Base-by-base conservation (phyloP, 768 basidiomycete genomes). In the Mycena leptocephala region DNA sequence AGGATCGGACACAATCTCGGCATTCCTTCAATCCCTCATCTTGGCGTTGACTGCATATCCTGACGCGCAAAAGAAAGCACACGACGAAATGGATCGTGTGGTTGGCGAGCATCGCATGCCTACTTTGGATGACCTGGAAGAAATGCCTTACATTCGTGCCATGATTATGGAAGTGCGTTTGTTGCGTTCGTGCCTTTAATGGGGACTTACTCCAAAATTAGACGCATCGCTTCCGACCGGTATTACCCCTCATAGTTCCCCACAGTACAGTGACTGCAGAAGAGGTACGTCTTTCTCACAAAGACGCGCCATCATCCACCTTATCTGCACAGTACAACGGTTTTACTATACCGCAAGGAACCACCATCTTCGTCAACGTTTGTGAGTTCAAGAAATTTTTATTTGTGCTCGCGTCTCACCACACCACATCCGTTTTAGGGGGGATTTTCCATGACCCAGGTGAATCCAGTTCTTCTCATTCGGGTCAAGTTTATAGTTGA, bases 1-100 rank as follows among this genome's bases (percentile, higher is more conserved):
- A 28, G 75, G 59, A 28, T 80, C 83, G 3, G 83, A 85, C 53
- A n/a, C n/a, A n/a, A n/a, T n/a, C n/a, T n/a, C n/a, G n/a, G n/a
- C n/a, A n/a, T n/a, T n/a, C n/a, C n/a, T n/a, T n/a, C n/a, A n/a
- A n/a, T n/a, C n/a, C n/a, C n/a, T n/a, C n/a, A n/a, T n/a, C n/a
- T n/a, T n/a, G n/a, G n/a, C n/a, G n/a, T n/a, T n/a, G n/a, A n/a
- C n/a, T n/a, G n/a, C n/a, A n/a, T n/a, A n/a, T n/a, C n/a, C n/a
- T n/a, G n/a, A n/a, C n/a, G n/a, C n/a, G n/a, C n/a, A n/a, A n/a
- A n/a, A n/a, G n/a, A n/a, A n/a, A n/a, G n/a, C n/a, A n/a, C n/a
- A n/a, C n/a, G n/a, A n/a, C n/a, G n/a, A n/a, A n/a, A n/a, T n/a
- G n/a, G n/a, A n/a, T n/a, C n/a, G n/a, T n/a, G n/a, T n/a, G n/a